Evolutionary conservation across 768 basidiomycete genomes (phyloP).

Genomic region (Grammothele lineata): DNA sequence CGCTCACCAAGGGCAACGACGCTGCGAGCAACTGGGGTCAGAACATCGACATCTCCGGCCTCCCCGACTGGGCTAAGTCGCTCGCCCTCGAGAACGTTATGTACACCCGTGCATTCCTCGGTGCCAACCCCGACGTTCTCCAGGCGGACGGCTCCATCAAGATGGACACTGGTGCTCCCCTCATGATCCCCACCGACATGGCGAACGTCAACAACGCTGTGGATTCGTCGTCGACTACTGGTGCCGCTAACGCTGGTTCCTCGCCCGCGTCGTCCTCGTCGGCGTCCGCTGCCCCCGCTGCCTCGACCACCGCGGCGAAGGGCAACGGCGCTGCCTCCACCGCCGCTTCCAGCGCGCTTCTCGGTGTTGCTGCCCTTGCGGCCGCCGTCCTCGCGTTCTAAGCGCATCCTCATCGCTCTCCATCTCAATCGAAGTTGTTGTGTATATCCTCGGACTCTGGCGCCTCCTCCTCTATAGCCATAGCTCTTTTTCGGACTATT

Average conservation of each 20-base stretch:
- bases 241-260: conserved; percentile 27
- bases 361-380: conserved; percentile 48
- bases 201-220: conserved; percentile 36
- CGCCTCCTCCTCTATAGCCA: conserved; percentile 11
- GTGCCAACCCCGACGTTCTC: conserved; percentile 49
- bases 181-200: conserved; percentile 61
- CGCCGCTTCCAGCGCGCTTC: conserved; percentile 44
- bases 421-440: background rate
- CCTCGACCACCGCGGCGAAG: conserved; percentile 17
- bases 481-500: conserved; percentile 16
- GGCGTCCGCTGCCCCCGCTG: conserved; percentile 13
- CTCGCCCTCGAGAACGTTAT: conserved; percentile 54
- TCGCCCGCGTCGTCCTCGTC: conserved; percentile 17
- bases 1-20: conserved; percentile 43
- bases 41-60: conserved; percentile 50
- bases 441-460: conserved; percentile 12
- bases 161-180: conserved; percentile 43
- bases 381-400: conserved; percentile 34
- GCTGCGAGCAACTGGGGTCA: conserved; percentile 55
- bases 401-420: conserved; percentile 5
- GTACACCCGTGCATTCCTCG: conserved; percentile 41
- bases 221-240: conserved; percentile 24
- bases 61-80: conserved; percentile 53
- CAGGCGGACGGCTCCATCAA: conserved; percentile 47
- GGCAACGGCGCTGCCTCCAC: conserved; percentile 44